A percentile compares a stretch with the other conserved stretches of the same genome.
phyloP scores from a whole-genome alignment of 192 early-diverging fungal genomes.

The Backusella parvicylindrica region DNA sequence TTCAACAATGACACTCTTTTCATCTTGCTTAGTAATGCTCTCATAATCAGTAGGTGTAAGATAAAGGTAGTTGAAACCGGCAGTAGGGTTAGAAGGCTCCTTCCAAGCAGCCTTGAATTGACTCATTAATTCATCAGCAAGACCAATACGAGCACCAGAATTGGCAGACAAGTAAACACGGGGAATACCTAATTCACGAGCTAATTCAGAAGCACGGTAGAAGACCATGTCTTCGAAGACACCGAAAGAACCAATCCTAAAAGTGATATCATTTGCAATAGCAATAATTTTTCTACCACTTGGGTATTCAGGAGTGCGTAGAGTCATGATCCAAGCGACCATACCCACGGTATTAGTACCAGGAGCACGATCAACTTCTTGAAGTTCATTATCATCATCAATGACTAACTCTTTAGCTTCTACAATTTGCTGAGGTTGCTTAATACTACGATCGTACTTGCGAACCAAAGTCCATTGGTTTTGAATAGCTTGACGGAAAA shows the following conservation, averaged over 20 bases:
- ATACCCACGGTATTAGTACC: constrained; percentile 92
- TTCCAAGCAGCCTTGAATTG: constrained; percentile 89
- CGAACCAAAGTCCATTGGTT: constrained; percentile 62
- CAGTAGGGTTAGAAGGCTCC: constrained; percentile 71
- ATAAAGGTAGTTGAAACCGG: constrained; percentile 95
- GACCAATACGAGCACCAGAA: constrained; percentile 97
- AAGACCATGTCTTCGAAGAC: constrained; percentile 90
- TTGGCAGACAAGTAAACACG: constrained; percentile 97
- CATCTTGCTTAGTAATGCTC: constrained; percentile 52
- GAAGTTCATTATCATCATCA: constrained; percentile 73
- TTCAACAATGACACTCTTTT: constrained; percentile 72
- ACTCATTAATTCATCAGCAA: constrained; percentile 88
- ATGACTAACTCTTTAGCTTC: constrained; percentile 84
- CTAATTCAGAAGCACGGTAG: constrained; percentile 88
- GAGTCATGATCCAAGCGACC: constrained; percentile 88
- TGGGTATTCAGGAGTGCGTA: constrained; percentile 92
- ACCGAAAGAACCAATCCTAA: constrained; percentile 96
- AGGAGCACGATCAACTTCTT: constrained; percentile 70
- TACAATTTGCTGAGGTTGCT: constrained; percentile 60
- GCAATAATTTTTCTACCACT: constrained; percentile 82
- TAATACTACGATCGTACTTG: constrained; percentile 39
- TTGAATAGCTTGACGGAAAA: constrained; percentile 88
- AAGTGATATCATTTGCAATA: constrained; percentile 98
- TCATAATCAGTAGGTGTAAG: constrained; percentile 71
- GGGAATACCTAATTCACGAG: constrained; percentile 83